These are phyloP conservation scores for Letharia columbiana DNA, from an alignment of 495 filamentous ascomycete genomes.

Conservation along the genomic window DNA sequence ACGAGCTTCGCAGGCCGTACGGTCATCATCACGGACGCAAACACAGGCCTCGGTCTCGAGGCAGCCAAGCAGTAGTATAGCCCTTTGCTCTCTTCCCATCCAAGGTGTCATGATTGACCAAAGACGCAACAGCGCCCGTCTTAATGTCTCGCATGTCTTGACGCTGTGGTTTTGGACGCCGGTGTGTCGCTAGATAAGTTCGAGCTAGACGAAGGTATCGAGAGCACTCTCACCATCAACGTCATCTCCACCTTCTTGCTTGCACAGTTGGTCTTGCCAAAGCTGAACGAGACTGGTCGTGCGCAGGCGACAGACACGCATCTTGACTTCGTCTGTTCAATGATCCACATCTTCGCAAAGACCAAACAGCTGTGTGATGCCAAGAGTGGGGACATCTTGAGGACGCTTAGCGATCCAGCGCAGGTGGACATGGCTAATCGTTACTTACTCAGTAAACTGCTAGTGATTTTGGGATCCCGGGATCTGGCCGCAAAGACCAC, in stretches of 20 bases:
- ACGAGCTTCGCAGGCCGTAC: conserved; percentile 20
- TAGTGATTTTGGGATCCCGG: conserved; percentile 1
- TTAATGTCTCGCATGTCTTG: conserved; percentile 29
- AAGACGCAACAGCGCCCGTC: conserved; percentile 35
- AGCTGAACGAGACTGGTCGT: conserved; percentile 17
- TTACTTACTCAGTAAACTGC: conserved; percentile 12
- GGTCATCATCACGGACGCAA: conserved; percentile 25
- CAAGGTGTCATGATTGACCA: conserved; percentile 26
- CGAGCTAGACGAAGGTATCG: conserved; percentile 26
- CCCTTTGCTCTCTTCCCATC: conserved; percentile 12
- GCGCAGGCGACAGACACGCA: conserved; percentile 12
- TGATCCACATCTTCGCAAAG: conserved; percentile 23
- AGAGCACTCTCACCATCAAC: conserved; percentile 35
- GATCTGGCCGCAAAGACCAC: neutral
- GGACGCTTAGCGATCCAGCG: conserved; percentile 19
- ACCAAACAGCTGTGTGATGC: conserved; percentile 17
- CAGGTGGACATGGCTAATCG: conserved; percentile 13
- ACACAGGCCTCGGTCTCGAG: conserved; percentile 26
- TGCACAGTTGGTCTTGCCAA: conserved; percentile 21
- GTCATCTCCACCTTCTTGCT: conserved; percentile 36
- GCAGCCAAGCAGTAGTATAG: conserved; percentile 16
- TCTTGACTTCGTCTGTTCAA: conserved; percentile 24
- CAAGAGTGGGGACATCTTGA: conserved; percentile 28
- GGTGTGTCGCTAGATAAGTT: conserved; percentile 21
- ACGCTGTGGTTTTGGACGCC: conserved; percentile 30